Conservation (phyloP, 2,329 filamentous ascomycete species). For the Pseudogymnoascus sp. region DNA sequence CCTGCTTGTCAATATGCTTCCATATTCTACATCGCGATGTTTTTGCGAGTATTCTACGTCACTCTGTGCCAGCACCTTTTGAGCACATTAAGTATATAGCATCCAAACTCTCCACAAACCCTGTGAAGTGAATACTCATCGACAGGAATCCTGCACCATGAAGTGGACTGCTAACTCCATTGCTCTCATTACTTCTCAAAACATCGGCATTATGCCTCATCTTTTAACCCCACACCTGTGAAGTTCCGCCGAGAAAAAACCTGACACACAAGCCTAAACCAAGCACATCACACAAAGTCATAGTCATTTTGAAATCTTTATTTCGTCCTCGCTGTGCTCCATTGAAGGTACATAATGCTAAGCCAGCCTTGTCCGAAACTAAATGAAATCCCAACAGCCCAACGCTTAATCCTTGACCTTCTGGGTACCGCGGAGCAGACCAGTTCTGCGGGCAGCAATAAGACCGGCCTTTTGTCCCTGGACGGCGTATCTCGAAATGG, state of each 20-base stretch:
- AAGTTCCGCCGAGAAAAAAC: neutral
- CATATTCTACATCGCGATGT: neutral
- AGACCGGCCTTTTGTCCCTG: conserved; percentile 99
- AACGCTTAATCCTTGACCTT: conserved; percentile 87
- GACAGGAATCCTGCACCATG: neutral
- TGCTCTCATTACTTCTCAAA: neutral
- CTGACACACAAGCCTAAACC: neutral
- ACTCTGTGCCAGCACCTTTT: neutral
- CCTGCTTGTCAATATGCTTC: neutral
- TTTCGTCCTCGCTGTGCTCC: conserved; percentile 28
- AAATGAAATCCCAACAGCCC: conserved; percentile 25
- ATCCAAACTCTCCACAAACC: neutral
- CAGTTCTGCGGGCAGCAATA: conserved; percentile 98
- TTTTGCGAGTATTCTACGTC: neutral
- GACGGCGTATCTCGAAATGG: conserved; percentile 95
- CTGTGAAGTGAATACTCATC: neutral
- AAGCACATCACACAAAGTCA: conserved; percentile 5
- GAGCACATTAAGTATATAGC: too few relatives aligned
- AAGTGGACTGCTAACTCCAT: neutral
- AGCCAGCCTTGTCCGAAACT: conserved; percentile 27
- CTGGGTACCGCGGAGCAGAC: conserved; percentile 99
- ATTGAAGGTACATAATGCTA: conserved; percentile 28
- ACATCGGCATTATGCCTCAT: neutral
- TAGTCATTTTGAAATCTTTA: conserved; percentile 16
- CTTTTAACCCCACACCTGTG: neutral